Evolutionary conservation across 768 basidiomycete species (phyloP).

Genomic region (Mycena floridula): DNA sequence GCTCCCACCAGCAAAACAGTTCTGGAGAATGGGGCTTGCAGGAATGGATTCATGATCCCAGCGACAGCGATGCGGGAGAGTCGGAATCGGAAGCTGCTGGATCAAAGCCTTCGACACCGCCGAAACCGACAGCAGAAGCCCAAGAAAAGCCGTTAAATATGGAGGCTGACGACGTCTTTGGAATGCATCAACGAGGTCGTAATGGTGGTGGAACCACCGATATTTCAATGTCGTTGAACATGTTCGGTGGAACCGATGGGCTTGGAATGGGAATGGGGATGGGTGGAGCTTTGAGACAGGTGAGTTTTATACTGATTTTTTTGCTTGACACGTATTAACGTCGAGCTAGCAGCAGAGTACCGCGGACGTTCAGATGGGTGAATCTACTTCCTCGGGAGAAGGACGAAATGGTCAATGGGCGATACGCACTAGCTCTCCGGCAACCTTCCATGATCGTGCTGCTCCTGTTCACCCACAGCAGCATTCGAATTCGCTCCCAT

Average conservation of each 20-base stretch:
- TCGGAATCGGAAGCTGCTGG: no score
- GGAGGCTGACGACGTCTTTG: background rate
- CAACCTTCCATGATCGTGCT: conserved; percentile 13
- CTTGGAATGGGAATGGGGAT: conserved; percentile 21
- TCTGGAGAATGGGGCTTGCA: conserved; percentile 2
- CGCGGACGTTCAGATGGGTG: background rate
- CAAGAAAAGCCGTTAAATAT: no score
- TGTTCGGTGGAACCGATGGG: conserved; percentile 18
- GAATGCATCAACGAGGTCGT: background rate
- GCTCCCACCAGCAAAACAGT: background rate
- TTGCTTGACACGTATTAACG: background rate
- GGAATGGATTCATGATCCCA: background rate
- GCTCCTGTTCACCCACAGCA: background rate
- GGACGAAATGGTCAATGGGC: background rate
- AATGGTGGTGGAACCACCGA: background rate
- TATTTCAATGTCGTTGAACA: conserved; percentile 12
- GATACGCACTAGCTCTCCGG: background rate
- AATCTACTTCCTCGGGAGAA: background rate
- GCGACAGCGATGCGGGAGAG: background rate
- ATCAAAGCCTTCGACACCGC: no score
- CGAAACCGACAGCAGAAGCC: no score
- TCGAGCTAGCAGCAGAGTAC: background rate
- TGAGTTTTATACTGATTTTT: background rate
- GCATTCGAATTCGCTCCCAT: background rate
- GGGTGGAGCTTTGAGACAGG: conserved; percentile 3